Conservation (phyloP, 2,329 filamentous ascomycete species). For the Neurospora sp. region DNA sequence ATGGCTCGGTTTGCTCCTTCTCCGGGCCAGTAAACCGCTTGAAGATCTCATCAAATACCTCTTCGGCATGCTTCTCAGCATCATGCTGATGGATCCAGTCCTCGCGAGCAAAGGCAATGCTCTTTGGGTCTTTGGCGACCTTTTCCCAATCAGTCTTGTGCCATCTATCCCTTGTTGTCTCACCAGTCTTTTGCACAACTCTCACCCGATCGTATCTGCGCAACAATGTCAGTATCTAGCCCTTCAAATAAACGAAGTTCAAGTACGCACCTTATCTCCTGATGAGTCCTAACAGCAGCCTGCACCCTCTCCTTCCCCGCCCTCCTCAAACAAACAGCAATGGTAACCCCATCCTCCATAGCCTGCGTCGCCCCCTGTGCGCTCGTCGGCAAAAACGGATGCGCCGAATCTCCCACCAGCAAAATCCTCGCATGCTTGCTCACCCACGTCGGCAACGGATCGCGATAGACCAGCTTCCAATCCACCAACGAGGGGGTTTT, state of each 20-base stretch:
- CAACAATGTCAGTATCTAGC: constrained; percentile 2
- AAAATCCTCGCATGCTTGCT: constrained; percentile 33
- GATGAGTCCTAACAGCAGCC: constrained; percentile 31
- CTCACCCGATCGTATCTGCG: constrained; percentile 35
- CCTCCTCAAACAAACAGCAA: constrained; percentile 33
- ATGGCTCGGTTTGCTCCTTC: not conserved
- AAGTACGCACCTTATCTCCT: constrained; percentile 29
- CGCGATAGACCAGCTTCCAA: constrained; percentile 41
- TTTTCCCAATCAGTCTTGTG: constrained; percentile 44
- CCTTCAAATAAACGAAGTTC: too few relatives aligned
- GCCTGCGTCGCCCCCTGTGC: constrained; percentile 40
- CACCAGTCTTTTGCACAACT: constrained; percentile 40
- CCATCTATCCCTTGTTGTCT: constrained; percentile 41
- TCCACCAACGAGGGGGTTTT: constrained; percentile 37
- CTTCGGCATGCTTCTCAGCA: constrained; percentile 34
- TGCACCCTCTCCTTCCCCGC: constrained; percentile 29
- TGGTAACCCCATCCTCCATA: constrained; percentile 39
- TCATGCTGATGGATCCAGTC: constrained; percentile 45
- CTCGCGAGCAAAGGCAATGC: constrained; percentile 37
- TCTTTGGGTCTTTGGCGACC: constrained; percentile 36
- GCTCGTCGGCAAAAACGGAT: constrained; percentile 39
- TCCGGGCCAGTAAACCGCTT: constrained; percentile 16
- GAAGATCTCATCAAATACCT: constrained; percentile 26
- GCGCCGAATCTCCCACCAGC: constrained; percentile 39
- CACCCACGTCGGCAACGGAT: constrained; percentile 39